Base-by-base conservation (phyloP, 352 stramenopile genomes). In the Phytophthora cactorum region DNA sequence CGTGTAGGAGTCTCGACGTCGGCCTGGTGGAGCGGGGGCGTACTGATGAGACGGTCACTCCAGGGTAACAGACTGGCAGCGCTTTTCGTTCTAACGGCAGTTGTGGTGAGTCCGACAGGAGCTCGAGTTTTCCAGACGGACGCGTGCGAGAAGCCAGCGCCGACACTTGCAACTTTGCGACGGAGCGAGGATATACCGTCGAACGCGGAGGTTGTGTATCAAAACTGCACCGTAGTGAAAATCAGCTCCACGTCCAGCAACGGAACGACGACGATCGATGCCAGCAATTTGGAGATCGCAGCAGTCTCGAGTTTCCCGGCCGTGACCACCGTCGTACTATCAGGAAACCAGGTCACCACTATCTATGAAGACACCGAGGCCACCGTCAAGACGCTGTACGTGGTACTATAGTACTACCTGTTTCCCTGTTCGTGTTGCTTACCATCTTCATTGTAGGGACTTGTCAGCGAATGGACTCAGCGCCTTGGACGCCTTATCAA, bases 361-460 rank as follows among this genome's bases (percentile, higher is more conserved):
- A 75, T 76, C 36, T 70, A 74, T 49, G 65, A 77, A 63, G 59
- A 68, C 59, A 31, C 29, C 5, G 47, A 70, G 0, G 50, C 67
- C 5, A 68, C 44, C 6, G 62, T 78, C 36, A 73, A 78, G 68
- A 75, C 49, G 28, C 32, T 78, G 71, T 78, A 68, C 51, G 71
- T 72, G 22, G 6, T 31, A 50, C 57, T 31, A 15, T 15, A 54
- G 12, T 41, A 15, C 29, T 22, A 2, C 25, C 5, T 8, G 4
- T 52, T 34, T 17, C 8, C 2, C 32, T 38, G 32, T 52, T 46
- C 39, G 31, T 55, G 1, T 49, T 58, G n/a, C 38, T 58, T 44
- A 31, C 32, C 29, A 55, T 51, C 11, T 44, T 34, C 1, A 36
- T 28, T 51, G 47, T 43, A 78, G 70, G 25, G 66, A 72, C 32